Evolutionary conservation across 306 rosid species (phyloP).

Genomic region (Fragaria vesca): DNA sequence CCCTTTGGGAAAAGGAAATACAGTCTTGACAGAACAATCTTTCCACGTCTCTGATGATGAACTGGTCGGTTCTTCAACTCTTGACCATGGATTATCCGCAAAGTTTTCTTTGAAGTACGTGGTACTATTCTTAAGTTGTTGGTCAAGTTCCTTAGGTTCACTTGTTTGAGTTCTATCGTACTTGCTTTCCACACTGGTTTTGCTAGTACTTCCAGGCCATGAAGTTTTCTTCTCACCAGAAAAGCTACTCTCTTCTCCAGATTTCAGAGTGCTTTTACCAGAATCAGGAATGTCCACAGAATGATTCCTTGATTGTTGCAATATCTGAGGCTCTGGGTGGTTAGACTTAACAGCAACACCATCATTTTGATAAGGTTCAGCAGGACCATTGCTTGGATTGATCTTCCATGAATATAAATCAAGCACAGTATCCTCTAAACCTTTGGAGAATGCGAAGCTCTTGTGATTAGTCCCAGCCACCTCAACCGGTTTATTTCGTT

Average conservation of each 20-base stretch:
- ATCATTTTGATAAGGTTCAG: conserved; percentile 46
- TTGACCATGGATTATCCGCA: conserved; percentile 63
- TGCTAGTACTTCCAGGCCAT: conserved; percentile 69
- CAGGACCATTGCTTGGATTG: conserved; percentile 59
- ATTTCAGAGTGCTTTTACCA: conserved; percentile 38
- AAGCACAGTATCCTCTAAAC: conserved; percentile 60
- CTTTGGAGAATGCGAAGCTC: conserved; percentile 57
- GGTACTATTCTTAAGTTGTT: conserved; percentile 44
- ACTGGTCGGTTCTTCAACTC: conserved; percentile 50
- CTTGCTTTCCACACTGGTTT: conserved; percentile 43
- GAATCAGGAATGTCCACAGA: conserved; percentile 40
- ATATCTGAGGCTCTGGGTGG: conserved; percentile 38
- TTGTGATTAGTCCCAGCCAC: conserved; percentile 59
- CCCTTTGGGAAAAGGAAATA: conserved; percentile 70
- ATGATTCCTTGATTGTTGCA: conserved; percentile 46
- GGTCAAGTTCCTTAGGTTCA: conserved; percentile 56
- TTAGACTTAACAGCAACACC: conserved; percentile 32
- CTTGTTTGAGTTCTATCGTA: conserved; percentile 39
- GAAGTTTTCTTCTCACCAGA: conserved; percentile 49
- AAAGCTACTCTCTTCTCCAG: conserved; percentile 42
- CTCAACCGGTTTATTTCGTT: conserved; percentile 56
- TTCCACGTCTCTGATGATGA: conserved; percentile 70
- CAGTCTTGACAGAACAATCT: conserved; percentile 78
- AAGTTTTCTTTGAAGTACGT: conserved; percentile 52
- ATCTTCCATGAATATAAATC: conserved; percentile 76